These are phyloP conservation scores for Rubia peregrina DNA, from an alignment of 305 asterid species.

Conservation along the genomic window DNA sequence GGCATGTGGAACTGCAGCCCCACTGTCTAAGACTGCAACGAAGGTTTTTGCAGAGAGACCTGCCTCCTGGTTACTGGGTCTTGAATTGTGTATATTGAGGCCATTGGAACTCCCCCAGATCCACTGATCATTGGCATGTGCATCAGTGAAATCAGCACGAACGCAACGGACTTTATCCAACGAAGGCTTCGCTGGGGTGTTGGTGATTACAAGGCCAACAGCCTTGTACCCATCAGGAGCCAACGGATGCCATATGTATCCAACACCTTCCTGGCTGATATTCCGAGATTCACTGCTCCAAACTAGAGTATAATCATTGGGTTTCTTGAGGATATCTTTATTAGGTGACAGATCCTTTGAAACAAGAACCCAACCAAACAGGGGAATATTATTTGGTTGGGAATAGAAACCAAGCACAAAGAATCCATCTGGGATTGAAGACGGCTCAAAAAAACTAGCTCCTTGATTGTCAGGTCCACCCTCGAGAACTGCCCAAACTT, in stretches of 20 bases:
- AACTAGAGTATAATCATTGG: slow-evolving; percentile 55
- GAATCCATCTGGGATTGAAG: slow-evolving; percentile 63
- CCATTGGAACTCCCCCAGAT: slow-evolving; percentile 44
- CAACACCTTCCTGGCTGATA: slow-evolving; percentile 17
- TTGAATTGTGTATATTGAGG: slow-evolving; percentile 30
- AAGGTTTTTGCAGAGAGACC: slow-evolving; percentile 48
- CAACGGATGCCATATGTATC: slow-evolving; percentile 66
- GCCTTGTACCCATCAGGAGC: slow-evolving; percentile 65
- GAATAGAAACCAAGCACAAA: slow-evolving; percentile 71
- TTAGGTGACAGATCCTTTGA: slow-evolving; percentile 19
- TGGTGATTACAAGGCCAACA: slow-evolving; percentile 57
- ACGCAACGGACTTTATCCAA: slow-evolving; percentile 55
- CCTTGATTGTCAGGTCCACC: slow-evolving; percentile 58
- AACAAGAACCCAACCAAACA: slow-evolving; percentile 60
- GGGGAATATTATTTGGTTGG: slow-evolving; percentile 60
- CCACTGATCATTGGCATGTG: slow-evolving; percentile 37
- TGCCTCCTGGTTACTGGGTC: slow-evolving; percentile 52
- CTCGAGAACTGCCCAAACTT: slow-evolving; percentile 33
- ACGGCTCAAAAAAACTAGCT: slow-evolving; percentile 70
- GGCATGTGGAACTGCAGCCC: slow-evolving; percentile 14
- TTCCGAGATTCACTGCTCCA: slow-evolving; percentile 23
- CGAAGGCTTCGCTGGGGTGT: slow-evolving; percentile 52
- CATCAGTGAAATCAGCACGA: slow-evolving; percentile 55
- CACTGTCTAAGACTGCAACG: slow-evolving; percentile 8
- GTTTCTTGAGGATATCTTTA: slow-evolving; percentile 36